Base-by-base conservation (phyloP, 164 flowering plant genomes). In the Liriodendron chinense region DNA sequence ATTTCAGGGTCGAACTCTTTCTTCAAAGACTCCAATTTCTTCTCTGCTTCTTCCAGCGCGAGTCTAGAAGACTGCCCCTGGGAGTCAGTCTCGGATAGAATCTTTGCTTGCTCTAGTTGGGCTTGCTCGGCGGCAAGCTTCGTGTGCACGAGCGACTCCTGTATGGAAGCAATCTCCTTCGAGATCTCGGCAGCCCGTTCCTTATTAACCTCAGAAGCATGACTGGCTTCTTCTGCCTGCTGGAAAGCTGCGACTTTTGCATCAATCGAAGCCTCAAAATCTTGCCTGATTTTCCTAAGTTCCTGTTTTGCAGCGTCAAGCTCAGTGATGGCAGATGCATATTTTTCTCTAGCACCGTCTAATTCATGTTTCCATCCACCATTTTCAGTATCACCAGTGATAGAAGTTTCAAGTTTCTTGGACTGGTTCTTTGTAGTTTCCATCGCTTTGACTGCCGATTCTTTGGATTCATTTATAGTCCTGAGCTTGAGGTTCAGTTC, bases 231-330 rank as follows among this genome's bases (percentile, higher is more conserved):
- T 53, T 74, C 85, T 64, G 83, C 89, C 80, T 81, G 87, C 76
- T 86, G 86, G 61, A 83, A 72, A 6, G 98, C 93, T 73, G 84
- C 25, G 73, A 76, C 73, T 80, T 89, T 92, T 59, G 86, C 90
- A 65, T 87, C 89, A 76, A 83, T 24, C 48, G 87, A 83, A 47
- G 85, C 86, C 77, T 87, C 86, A 83, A 80, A 84, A 70, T 89
- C 93, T 78, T 89, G 96, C 48, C 84, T 89, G 28, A 89, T 76
- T 76, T 85, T 89, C 75, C 85, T 77, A 7, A 92, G 85, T 71
- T 89, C 93, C 77, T 91, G 90, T 75, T 96, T 96, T 48, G 92
- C 92, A 79, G 85, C 83, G 87, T 90, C 86, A 61, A 96, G 90
- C 81, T 91, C 97, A 62, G 87, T 26, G 25, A 87, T 73, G 25